Conservation (phyloP, 2,329 filamentous ascomycete species). For the Fusarium sp. region DNA sequence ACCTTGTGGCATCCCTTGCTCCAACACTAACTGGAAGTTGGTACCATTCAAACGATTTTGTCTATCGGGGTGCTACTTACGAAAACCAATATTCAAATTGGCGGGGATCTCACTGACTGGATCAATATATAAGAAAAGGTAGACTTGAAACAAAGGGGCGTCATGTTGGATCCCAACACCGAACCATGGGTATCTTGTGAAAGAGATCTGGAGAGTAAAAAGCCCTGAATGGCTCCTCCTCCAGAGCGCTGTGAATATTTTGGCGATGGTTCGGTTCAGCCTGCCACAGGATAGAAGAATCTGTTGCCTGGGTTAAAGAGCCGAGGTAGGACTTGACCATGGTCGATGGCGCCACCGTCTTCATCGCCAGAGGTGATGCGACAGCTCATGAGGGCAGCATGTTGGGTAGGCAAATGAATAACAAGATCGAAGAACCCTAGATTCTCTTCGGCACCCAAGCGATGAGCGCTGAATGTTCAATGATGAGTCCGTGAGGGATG, state of each 20-base stretch:
- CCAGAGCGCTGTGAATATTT: no score
- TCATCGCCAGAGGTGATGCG: not conserved
- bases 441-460: slow-evolving; percentile 14
- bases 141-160: not conserved
- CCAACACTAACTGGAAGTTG: not conserved
- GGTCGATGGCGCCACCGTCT: no score
- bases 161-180: not conserved
- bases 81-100: not conserved
- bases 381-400: no score
- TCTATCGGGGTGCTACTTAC: not conserved
- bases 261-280: no score
- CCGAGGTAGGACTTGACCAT: no score
- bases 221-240: no score
- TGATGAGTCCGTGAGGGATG: not conserved
- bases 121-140: not conserved
- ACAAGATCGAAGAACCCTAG: slow-evolving; percentile 34
- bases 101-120: no score
- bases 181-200: no score
- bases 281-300: no score
- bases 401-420: not conserved
- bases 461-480: slow-evolving; percentile 24
- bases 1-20: not conserved
- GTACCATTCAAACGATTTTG: not conserved
- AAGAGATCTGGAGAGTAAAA: no score
- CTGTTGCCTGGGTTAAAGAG: no score